Conservation (phyloP, 768 basidiomycete genomes). For the Pleurotus pulmonarius region DNA sequence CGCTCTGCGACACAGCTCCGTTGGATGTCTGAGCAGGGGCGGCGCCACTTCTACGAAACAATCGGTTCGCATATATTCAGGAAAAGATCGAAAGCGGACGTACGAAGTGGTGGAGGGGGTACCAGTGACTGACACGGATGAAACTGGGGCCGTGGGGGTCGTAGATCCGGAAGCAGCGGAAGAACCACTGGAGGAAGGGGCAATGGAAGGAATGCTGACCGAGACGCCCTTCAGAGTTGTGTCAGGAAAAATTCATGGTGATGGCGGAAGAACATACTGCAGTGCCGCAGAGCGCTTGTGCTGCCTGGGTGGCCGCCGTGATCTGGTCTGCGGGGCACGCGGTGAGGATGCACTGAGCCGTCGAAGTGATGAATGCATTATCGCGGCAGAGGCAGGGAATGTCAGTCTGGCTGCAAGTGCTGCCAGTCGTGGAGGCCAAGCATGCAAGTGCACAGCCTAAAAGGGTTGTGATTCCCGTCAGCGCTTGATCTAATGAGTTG, state of each 20-base stretch:
- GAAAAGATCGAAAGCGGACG: no score
- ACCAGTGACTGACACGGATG: not conserved
- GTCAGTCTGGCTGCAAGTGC: not conserved
- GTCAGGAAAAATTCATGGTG: not conserved
- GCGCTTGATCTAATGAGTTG: no score
- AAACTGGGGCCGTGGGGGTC: not conserved
- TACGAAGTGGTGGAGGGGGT: not conserved
- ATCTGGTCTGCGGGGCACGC: constrained; percentile 16
- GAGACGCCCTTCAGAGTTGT: not conserved
- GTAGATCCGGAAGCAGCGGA: not conserved
- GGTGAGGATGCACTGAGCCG: constrained; percentile 15
- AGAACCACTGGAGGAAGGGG: not conserved
- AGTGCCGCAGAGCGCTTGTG: not conserved
- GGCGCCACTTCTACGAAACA: no score
- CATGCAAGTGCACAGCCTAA: no score
- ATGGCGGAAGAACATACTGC: not conserved
- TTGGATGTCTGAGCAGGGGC: not conserved
- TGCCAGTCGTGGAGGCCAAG: no score
- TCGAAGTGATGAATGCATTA: constrained; percentile 12
- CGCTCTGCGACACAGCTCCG: not conserved
- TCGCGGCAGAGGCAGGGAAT: constrained; percentile 16
- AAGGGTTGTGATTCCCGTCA: no score
- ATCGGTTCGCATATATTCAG: no score
- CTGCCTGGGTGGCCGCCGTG: constrained; percentile 18
- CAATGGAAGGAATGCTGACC: not conserved